These are phyloP conservation scores for Rostrohypoxylon terebratum DNA, from an alignment of 495 filamentous ascomycete species.

Conservation along the genomic window DNA sequence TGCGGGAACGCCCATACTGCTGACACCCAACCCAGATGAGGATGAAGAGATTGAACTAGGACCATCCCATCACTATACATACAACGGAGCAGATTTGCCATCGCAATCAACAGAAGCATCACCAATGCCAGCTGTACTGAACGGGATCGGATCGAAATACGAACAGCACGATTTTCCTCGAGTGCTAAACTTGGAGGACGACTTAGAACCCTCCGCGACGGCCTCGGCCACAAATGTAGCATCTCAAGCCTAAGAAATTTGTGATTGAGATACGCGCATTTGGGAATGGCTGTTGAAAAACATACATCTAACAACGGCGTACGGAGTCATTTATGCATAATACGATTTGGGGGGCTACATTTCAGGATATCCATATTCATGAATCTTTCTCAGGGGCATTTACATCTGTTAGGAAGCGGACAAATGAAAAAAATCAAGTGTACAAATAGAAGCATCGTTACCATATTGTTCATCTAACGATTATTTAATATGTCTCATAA, in stretches of 20 bases:
- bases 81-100: slow-evolving; percentile 41
- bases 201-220: slow-evolving; percentile 32
- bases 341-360: slow-evolving; percentile 2
- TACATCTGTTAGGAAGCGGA: slow-evolving; percentile 12
- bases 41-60: slow-evolving; percentile 14
- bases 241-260: slow-evolving; percentile 34
- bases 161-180: slow-evolving; percentile 15
- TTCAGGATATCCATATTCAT: slow-evolving; percentile 17
- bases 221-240: slow-evolving; percentile 29
- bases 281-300: slow-evolving; percentile 19
- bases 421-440: slow-evolving; percentile 25
- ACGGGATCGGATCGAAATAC: slow-evolving; percentile 37
- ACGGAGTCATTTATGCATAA: slow-evolving; percentile 36
- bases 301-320: slow-evolving; percentile 36
- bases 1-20: background rate
- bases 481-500: slow-evolving; percentile 26
- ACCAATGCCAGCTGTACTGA: slow-evolving; percentile 32
- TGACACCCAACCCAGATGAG: slow-evolving; percentile 1
- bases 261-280: slow-evolving; percentile 10
- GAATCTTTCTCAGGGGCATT: slow-evolving; percentile 1
- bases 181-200: slow-evolving; percentile 28
- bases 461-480: slow-evolving; percentile 21
- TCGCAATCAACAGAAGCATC: slow-evolving; percentile 44
- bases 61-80: slow-evolving; percentile 22
- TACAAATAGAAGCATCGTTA: slow-evolving; percentile 32